phyloP scores from a whole-genome alignment of 371 early-diverging fungal genomes.

The Mucor indicus region DNA sequence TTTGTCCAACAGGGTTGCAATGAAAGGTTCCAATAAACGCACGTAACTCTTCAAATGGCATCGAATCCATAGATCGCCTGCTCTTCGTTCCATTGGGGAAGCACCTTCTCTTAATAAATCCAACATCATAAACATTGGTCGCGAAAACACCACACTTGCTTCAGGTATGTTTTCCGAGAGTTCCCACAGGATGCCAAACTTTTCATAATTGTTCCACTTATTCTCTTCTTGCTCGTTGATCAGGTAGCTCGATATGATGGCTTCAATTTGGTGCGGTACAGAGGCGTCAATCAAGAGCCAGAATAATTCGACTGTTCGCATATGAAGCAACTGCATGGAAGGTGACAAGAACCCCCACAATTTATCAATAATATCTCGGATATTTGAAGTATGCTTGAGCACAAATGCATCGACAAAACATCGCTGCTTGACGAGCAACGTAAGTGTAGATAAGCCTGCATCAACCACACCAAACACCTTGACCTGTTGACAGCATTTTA shows the following conservation, averaged over 20 bases:
- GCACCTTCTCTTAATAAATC: conserved; percentile 61
- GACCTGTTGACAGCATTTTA: conserved; percentile 49
- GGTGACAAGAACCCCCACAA: conserved; percentile 52
- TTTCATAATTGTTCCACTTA: conserved; percentile 45
- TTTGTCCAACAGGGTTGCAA: conserved; percentile 52
- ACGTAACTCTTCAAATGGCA: conserved; percentile 61
- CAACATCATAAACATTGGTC: conserved; percentile 72
- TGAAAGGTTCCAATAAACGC: conserved; percentile 63
- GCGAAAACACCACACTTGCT: conserved; percentile 51
- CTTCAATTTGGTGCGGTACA: conserved; percentile 57
- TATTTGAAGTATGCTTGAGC: conserved; percentile 7
- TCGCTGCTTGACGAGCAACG: conserved; percentile 20
- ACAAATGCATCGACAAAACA: conserved; percentile 18
- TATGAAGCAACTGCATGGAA: conserved; percentile 47
- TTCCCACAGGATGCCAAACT: conserved; percentile 76
- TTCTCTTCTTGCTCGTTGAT: conserved; percentile 33
- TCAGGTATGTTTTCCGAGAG: conserved; percentile 49
- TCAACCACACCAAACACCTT: conserved; percentile 46
- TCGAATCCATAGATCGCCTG: conserved; percentile 74
- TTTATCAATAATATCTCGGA: conserved; percentile 32
- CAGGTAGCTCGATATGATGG: conserved; percentile 56
- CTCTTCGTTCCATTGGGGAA: conserved; percentile 55
- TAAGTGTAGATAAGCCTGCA: conserved; percentile 41
- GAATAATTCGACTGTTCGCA: conserved; percentile 62
- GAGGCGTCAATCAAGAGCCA: conserved; percentile 61